Evolutionary conservation across 1,284 basidiomycete species (phyloP).

Genomic region (Ceratobasidium sp.): DNA sequence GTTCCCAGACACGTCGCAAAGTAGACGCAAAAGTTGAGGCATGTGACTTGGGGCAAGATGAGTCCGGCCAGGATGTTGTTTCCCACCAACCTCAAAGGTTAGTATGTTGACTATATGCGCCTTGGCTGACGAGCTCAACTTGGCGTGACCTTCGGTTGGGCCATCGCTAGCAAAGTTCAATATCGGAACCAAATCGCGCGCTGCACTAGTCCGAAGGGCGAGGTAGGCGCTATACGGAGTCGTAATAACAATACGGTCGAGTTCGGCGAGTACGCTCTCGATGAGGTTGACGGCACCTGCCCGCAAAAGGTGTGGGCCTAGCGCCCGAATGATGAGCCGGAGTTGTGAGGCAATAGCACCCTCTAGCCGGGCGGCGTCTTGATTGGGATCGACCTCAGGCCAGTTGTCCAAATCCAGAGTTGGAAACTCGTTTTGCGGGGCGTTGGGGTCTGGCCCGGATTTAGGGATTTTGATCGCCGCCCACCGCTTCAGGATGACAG

Average conservation of each 20-base stretch:
- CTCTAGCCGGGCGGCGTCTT: slow-evolving; percentile 9
- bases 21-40: slow-evolving; percentile 4
- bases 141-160: neutral
- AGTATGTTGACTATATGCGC: slow-evolving; percentile 27
- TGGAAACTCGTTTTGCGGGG: neutral
- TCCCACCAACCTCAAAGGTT: slow-evolving; percentile 20
- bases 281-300: slow-evolving; percentile 11
- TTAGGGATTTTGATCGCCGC: neutral
- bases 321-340: neutral
- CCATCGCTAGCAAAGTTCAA: neutral
- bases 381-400: slow-evolving; percentile 7
- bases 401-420: neutral
- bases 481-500: slow-evolving; percentile 24
- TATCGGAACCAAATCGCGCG: neutral
- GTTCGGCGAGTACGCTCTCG: slow-evolving; percentile 2
- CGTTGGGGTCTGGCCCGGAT: neutral
- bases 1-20: neutral
- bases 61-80: neutral
- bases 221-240: slow-evolving; percentile 21
- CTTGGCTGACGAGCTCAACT: slow-evolving; percentile 8
- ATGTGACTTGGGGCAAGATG: neutral
- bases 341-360: slow-evolving; percentile 9
- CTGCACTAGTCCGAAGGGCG: slow-evolving; percentile 1
- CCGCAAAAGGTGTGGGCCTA: slow-evolving; percentile 24
- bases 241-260: slow-evolving; percentile 4